Conservation (phyloP, 1,139 yeast genomes). For the Geotrichum reessii region DNA sequence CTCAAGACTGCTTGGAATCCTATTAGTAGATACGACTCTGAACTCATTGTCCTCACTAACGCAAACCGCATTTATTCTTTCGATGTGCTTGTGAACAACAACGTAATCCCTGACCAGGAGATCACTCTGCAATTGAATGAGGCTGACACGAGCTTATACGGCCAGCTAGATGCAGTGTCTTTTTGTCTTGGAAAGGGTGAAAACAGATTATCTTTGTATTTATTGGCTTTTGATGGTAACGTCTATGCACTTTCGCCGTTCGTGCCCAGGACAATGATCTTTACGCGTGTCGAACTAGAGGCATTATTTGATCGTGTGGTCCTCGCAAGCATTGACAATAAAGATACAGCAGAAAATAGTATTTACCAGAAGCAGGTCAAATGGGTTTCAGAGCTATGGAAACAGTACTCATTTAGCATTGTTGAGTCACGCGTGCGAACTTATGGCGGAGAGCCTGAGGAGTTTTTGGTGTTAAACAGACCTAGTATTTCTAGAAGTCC, state of each 20-base stretch:
- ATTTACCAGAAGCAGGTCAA: constrained; percentile 25
- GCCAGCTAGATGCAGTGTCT: constrained; percentile 32
- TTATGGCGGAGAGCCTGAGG: constrained; percentile 22
- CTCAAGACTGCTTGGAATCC: constrained; percentile 44
- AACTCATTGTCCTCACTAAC: constrained; percentile 38
- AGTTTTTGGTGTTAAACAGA: constrained; percentile 24
- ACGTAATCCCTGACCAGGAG: constrained; percentile 27
- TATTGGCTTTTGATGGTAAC: constrained; percentile 50
- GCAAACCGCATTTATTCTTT: constrained; percentile 38
- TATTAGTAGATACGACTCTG: constrained; percentile 39
- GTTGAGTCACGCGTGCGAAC: constrained; percentile 23
- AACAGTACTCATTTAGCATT: constrained; percentile 24
- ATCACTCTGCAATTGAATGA: constrained; percentile 3
- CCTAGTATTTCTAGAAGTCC: constrained; percentile 20
- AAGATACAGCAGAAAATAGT: constrained; percentile 12
- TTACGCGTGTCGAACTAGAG: constrained; percentile 36
- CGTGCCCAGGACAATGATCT: constrained; percentile 41
- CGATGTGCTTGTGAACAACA: constrained; percentile 32
- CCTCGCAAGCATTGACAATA: constrained; percentile 28
- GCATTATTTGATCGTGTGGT: constrained; percentile 42
- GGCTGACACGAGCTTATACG: constrained; percentile 8
- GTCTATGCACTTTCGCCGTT: constrained; percentile 53
- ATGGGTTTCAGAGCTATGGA: constrained; percentile 30
- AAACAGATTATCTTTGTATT: constrained; percentile 44
- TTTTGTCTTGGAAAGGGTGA: constrained; percentile 47